Percentiles rank a stretch among this genome's conserved stretches.
Evolutionary conservation across 768 basidiomycete species (phyloP).

Genomic region (Russula olivacea): DNA sequence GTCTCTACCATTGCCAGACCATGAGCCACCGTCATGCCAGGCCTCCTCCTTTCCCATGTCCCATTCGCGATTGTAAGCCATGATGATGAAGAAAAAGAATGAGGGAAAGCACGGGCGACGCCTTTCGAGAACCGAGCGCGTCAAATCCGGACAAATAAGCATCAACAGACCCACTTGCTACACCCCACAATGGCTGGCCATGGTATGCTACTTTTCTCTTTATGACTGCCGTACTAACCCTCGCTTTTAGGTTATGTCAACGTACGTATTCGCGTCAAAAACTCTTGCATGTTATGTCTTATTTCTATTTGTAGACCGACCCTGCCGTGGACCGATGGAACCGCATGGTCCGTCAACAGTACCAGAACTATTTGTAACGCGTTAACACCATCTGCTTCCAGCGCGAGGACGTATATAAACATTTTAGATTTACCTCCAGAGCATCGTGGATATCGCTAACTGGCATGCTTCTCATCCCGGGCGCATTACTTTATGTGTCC

Average conservation of each 20-base stretch:
- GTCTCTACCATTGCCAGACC: slow-evolving; percentile 52
- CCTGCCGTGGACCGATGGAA: slow-evolving; percentile 56
- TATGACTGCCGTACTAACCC: not conserved
- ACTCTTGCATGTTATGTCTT: slow-evolving; percentile 12
- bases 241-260: slow-evolving; percentile 47
- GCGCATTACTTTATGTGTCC: slow-evolving; percentile 45
- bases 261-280: slow-evolving; percentile 33
- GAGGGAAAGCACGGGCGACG: slow-evolving; percentile 21
- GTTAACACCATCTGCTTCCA: slow-evolving; percentile 29
- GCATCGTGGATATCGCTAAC: slow-evolving; percentile 56
- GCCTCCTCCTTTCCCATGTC: slow-evolving; percentile 65
- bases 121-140: not conserved
- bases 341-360: slow-evolving; percentile 41
- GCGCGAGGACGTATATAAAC: slow-evolving; percentile 81
- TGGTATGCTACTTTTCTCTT: slow-evolving; percentile 36
- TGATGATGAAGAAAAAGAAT: slow-evolving; percentile 16
- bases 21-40: slow-evolving; percentile 43
- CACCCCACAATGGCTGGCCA: slow-evolving; percentile 55
- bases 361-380: slow-evolving; percentile 1
- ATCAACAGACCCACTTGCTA: slow-evolving; percentile 28
- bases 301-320: slow-evolving; percentile 34
- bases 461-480: slow-evolving; percentile 63
- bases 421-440: slow-evolving; percentile 72
- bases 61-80: slow-evolving; percentile 66
- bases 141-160: slow-evolving; percentile 24